Evolutionary conservation across 768 basidiomycete species (phyloP).

Genomic region (Kwoniella bestiolae): DNA sequence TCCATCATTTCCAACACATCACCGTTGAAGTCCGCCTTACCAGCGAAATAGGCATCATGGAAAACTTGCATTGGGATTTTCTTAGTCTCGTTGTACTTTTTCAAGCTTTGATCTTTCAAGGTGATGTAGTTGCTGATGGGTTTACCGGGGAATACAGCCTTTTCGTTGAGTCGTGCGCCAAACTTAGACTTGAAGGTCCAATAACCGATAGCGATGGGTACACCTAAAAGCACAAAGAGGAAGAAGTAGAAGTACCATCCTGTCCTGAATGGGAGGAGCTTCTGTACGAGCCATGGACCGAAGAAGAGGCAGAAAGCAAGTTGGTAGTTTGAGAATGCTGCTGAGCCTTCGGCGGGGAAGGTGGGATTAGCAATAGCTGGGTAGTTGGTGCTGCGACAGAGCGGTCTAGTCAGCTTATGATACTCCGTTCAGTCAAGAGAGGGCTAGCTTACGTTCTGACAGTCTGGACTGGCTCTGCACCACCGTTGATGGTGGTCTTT

Average conservation of each 20-base stretch:
- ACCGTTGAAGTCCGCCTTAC: conserved; percentile 96
- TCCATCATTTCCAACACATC: conserved; percentile 94
- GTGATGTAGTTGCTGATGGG: conserved; percentile 88
- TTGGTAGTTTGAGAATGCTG: conserved; percentile 61
- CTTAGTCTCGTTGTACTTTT: conserved; percentile 69
- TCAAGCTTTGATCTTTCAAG: conserved; percentile 81
- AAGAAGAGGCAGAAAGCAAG: conserved; percentile 76
- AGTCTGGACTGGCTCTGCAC: not conserved
- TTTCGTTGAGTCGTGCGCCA: conserved; percentile 76
- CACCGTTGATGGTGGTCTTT: conserved; percentile 16
- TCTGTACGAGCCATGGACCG: conserved; percentile 83
- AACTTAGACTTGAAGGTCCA: conserved; percentile 86
- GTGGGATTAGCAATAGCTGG: conserved; percentile 54
- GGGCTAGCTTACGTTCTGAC: conserved; percentile 17
- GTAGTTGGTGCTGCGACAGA: conserved; percentile 40
- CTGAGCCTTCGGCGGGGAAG: conserved; percentile 57
- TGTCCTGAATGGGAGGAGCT: conserved; percentile 77
- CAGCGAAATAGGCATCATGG: conserved; percentile 96
- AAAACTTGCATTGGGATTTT: conserved; percentile 98
- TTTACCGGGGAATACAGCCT: conserved; percentile 80
- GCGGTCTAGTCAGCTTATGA: not conserved
- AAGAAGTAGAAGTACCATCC: conserved; percentile 86
- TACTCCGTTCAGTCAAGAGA: not conserved
- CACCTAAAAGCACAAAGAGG: conserved; percentile 71
- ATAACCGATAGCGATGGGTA: conserved; percentile 81